These are phyloP conservation scores for Fistulina hepatica DNA, from an alignment of 1,284 basidiomycete species.

Conservation along the genomic window DNA sequence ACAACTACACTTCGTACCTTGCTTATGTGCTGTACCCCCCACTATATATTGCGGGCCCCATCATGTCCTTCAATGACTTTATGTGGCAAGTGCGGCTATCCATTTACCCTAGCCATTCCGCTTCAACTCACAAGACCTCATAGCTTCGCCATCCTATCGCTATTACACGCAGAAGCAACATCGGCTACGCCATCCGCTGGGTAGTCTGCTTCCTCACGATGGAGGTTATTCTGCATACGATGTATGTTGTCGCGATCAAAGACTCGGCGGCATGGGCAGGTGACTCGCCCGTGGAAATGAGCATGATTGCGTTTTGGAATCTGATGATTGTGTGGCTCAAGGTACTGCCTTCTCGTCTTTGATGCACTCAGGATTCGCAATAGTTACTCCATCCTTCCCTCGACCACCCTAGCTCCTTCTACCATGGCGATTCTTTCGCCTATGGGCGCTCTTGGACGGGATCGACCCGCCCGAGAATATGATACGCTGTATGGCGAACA, in stretches of 20 bases:
- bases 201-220: constrained; percentile 67
- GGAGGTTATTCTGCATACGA: constrained; percentile 88
- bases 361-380: background rate
- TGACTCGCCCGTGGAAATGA: constrained; percentile 70
- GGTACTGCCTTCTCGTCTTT: constrained; percentile 32
- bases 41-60: constrained; percentile 92
- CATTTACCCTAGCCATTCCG: constrained; percentile 2
- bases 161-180: constrained; percentile 27
- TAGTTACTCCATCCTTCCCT: background rate
- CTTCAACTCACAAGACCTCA: background rate
- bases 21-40: constrained; percentile 82
- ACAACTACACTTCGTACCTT: constrained; percentile 39
- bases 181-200: constrained; percentile 67
- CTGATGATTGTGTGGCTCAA: constrained; percentile 95
- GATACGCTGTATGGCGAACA: constrained; percentile 98
- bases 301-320: constrained; percentile 97
- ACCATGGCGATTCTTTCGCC: constrained; percentile 94
- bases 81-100: constrained; percentile 69
- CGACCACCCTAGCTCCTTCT: constrained; percentile 61
- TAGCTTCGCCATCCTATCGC: constrained; percentile 45
- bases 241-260: constrained; percentile 97
- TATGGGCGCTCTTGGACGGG: constrained; percentile 88
- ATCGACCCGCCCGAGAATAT: constrained; percentile 97
- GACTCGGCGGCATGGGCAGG: constrained; percentile 71
- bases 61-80: constrained; percentile 95